These are phyloP conservation scores for Spergularia azorica DNA, from an alignment of 179 eudicot species.

Conservation along the genomic window DNA sequence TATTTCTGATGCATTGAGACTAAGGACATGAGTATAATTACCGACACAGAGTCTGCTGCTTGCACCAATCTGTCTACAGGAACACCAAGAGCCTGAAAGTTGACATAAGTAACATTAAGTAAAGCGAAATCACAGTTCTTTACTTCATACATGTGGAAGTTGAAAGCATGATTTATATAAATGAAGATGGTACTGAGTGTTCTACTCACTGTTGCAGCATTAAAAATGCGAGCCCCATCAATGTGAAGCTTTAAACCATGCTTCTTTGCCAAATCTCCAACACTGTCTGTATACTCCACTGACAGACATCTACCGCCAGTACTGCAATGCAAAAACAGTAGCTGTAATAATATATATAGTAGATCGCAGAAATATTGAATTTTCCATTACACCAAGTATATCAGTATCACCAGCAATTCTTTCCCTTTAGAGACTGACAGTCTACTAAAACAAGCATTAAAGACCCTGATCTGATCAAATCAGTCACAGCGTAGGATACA, in stretches of 20 bases:
- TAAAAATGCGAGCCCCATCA: conserved; percentile 94
- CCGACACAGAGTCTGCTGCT: conserved; percentile 97
- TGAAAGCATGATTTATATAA: not conserved
- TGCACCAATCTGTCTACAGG: conserved; percentile 85
- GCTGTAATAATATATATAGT: not conserved
- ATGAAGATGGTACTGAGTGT: not conserved
- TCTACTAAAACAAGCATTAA: not conserved
- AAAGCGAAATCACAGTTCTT: not conserved
- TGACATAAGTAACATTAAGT: not conserved
- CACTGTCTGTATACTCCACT: conserved; percentile 79
- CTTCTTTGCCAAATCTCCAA: conserved; percentile 85
- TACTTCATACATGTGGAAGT: not conserved
- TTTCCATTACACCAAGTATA: not conserved
- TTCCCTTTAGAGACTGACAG: not conserved
- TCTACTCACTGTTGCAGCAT: conserved; percentile 81
- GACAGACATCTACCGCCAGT: conserved; percentile 92
- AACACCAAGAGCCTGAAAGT: conserved; percentile 83
- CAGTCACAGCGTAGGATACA: not conserved
- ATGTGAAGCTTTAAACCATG: conserved; percentile 91
- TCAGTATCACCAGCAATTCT: not conserved
- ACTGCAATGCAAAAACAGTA: conserved; percentile 41
- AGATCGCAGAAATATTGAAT: not conserved
- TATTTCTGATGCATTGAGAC: not conserved
- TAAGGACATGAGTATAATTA: conserved; percentile 30
- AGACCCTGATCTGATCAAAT: not conserved